Conservation (phyloP, 2,329 filamentous ascomycete species). For the Phialemonium atrogriseum region DNA sequence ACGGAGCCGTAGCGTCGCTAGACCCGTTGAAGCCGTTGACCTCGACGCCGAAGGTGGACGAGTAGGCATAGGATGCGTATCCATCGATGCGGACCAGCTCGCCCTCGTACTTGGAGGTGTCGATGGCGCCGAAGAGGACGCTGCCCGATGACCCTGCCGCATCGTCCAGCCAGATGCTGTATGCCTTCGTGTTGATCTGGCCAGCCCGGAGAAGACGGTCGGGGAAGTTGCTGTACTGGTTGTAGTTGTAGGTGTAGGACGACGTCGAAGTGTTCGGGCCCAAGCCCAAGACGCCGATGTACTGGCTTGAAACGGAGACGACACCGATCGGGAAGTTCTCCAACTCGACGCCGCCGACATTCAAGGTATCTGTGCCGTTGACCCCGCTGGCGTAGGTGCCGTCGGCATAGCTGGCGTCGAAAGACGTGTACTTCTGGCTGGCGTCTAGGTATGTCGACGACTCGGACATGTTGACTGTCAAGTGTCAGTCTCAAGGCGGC, state of each 20-base stretch:
- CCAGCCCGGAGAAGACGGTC: slow-evolving; percentile 17
- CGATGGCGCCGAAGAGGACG: slow-evolving; percentile 23
- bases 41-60: slow-evolving; percentile 6
- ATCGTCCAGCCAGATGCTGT: slow-evolving; percentile 24
- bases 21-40: slow-evolving; percentile 12
- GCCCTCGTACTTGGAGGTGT: slow-evolving; percentile 17
- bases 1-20: slow-evolving; percentile 1
- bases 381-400: slow-evolving; percentile 10
- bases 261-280: slow-evolving; percentile 19
- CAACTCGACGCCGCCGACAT: slow-evolving; percentile 14
- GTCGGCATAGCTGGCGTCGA: slow-evolving; percentile 8
- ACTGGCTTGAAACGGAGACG: slow-evolving; percentile 8
- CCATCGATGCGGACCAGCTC: slow-evolving; percentile 13
- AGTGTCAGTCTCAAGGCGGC: slow-evolving; percentile 3
- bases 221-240: slow-evolving; percentile 10
- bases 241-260: slow-evolving; percentile 6
- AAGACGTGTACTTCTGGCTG: slow-evolving; percentile 7
- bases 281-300: slow-evolving; percentile 19
- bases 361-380: slow-evolving; percentile 20
- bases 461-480: slow-evolving; percentile 12
- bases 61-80: slow-evolving; percentile 3
- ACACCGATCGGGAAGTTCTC: slow-evolving; percentile 20
- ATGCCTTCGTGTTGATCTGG: slow-evolving; percentile 18
- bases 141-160: slow-evolving; percentile 16
- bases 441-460: slow-evolving; percentile 13